Evolutionary conservation across 371 early-diverging fungal species (phyloP).

Genomic region (Circinella umbellata): DNA sequence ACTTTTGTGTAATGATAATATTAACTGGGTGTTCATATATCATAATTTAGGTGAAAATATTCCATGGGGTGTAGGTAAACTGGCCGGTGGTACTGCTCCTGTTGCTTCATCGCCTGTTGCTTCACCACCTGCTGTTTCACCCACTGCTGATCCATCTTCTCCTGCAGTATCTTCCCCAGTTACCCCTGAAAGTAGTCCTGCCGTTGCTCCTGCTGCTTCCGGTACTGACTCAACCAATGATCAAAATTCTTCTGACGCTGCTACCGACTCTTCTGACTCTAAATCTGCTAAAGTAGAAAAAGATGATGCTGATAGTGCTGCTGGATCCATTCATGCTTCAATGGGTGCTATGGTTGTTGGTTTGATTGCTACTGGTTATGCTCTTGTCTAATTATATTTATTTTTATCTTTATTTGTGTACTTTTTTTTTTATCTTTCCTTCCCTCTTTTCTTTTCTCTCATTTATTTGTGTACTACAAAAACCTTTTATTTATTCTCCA

Average conservation of each 20-base stretch:
- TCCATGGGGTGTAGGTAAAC: slow-evolving; percentile 33
- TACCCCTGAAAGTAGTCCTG: slow-evolving; percentile 4
- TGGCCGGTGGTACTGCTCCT: slow-evolving; percentile 14
- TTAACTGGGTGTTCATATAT: background rate
- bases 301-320: background rate
- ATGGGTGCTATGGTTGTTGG: background rate
- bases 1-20: no score
- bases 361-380: slow-evolving; percentile 6
- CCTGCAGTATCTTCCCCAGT: slow-evolving; percentile 3
- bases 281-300: background rate
- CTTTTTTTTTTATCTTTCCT: background rate
- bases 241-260: background rate
- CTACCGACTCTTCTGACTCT: background rate
- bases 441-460: no score
- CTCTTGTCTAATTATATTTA: slow-evolving; percentile 8
- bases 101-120: slow-evolving; percentile 16
- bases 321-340: background rate
- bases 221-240: background rate
- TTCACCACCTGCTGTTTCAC: slow-evolving; percentile 12
- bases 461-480: no score
- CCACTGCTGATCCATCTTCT: slow-evolving; percentile 4
- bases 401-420: background rate
- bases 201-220: slow-evolving; percentile 13
- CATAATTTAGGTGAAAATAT: slow-evolving; percentile 22
- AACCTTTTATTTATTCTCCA: no score